Evolutionary conservation across 495 filamentous ascomycete genomes (phyloP), one percentile per base, ranked within the genome.

Genomic region (Penicillium antarcticum): DNA sequence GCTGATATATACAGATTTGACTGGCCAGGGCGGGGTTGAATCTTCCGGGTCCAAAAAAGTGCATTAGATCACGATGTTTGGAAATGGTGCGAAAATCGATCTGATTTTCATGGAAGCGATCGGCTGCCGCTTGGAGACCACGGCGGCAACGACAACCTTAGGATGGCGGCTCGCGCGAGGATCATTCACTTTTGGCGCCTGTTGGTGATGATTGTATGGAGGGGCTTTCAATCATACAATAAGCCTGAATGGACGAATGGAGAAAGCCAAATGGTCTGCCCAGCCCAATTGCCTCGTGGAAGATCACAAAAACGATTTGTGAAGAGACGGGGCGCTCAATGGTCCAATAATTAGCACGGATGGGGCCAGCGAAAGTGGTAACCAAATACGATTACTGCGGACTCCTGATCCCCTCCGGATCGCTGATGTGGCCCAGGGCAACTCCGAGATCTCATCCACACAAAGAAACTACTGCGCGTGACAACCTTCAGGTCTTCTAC

Each of bases 221-320:
- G 51, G 65, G 63, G 55, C 52, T 49, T 34, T 53, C 53, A 48
- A 52, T 60, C 39, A 59, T 65, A 60, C 57, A 52, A 55, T 47
- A 43, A 62, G 63, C 69, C 61, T 62, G 67, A 56, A 56, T 51
- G 64, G 61, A 62, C 62, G 46, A 63, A 61, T 46, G 58, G 54
- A 38, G 51, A 60, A 31, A 37, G 50, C 60, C 51, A 48, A 10
- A 48, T 55, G 58, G 52, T 52, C 56, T 53, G 57, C 46, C 63
- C 50, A 62, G 54, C 55, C 47, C 56, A 52, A 56, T 43, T 41
- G n/a, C 39, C 41, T 45, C 33, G 14, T 56, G n/a, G 17, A 46
- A 51, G 41, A 45, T 23, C 35, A 32, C 23, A 42, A 16, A 37
- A 42, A 17, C 31, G 16, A 24, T 19, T 26, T 39, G 26, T 21